phyloP scores from a whole-genome alignment of 352 stramenopile genomes.

The Globisporangium cylindrosporum region DNA sequence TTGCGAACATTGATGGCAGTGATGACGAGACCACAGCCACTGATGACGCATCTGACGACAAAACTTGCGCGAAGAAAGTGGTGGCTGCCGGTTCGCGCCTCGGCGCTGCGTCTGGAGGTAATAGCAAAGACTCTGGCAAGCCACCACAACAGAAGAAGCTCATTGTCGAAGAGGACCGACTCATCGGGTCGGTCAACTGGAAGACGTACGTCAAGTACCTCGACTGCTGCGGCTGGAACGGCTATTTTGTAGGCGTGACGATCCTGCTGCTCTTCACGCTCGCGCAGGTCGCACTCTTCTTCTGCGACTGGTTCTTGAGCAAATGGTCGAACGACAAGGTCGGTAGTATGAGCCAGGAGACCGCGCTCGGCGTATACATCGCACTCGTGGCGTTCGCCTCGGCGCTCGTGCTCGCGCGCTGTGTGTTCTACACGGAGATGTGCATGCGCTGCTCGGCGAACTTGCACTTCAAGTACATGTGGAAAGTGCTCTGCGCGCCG shows the following conservation, averaged over 20 bases:
- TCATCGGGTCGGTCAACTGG: constrained; percentile 32
- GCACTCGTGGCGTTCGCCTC: constrained; percentile 30
- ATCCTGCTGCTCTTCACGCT: constrained; percentile 37
- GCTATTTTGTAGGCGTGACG: constrained; percentile 21
- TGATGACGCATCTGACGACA: background rate
- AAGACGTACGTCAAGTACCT: constrained; percentile 55
- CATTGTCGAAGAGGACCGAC: constrained; percentile 39
- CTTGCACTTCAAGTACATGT: constrained; percentile 41
- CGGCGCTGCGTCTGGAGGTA: background rate
- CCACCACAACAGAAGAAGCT: constrained; percentile 28
- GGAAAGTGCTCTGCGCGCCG: constrained; percentile 21
- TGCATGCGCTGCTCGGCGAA: constrained; percentile 45
- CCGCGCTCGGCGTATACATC: constrained; percentile 36
- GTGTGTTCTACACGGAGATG: constrained; percentile 43
- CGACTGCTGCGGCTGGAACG: constrained; percentile 44
- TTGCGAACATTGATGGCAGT: background rate
- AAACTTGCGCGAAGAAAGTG: background rate
- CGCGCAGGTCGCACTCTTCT: constrained; percentile 43
- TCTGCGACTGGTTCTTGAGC: constrained; percentile 54
- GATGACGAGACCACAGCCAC: background rate
- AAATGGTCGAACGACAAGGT: constrained; percentile 38
- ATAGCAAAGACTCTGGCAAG: constrained; percentile 4
- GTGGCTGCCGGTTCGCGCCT: background rate
- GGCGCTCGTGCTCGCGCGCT: constrained; percentile 38
- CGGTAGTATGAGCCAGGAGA: constrained; percentile 27